Base-by-base conservation (phyloP, 768 basidiomycete genomes). In the Hypholoma fasciculare region DNA sequence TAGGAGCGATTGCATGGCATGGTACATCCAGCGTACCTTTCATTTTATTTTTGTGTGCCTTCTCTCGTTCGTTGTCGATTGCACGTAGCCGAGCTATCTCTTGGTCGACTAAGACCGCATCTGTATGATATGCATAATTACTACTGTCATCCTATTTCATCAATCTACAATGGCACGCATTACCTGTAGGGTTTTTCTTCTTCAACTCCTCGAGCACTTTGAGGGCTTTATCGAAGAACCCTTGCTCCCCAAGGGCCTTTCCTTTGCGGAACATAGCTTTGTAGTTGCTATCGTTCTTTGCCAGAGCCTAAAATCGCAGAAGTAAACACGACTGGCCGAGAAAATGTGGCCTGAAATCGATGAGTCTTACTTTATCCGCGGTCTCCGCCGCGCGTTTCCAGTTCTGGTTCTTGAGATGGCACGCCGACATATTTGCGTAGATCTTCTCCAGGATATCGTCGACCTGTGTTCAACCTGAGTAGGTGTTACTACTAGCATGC, bases 401-500 rank as follows among this genome's bases (percentile, higher is more conserved):
- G 67, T 92, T 94, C 48, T 78, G 77, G 50, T 84, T 84, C 72
- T 91, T 92, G 66, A 94, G 74, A 68, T 94, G 90, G 63, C 90
- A 92, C 5, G 90, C 90, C 2, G 87, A 84, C 88, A 91, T 89
- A 56, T 94, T 94, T 3, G 89, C 83, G 61, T 94, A 90, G 47
- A 93, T 84, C 75, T 89, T 94, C 72, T 90, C 90, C 17, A 91
- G 70, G 39, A 92, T 78, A 9, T 85, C 76, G 68, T 94, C 92
- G 17, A 85, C 79, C 92, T 94, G 9, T 34, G 60, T 11, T 27
- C 37, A 51, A 30, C 36, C 50, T 37, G 54, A 49, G 61, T 26
- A 58, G 39, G 27, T 27, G n/a, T 27, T 5, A 34, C 4, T 3
- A 4, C 26, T 19, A 34, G 57, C 9, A 38, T 9, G 30, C 49